These are phyloP conservation scores for Hibiscus tridactylites DNA, from an alignment of 345 rosid genomes.

Conservation along the genomic window DNA sequence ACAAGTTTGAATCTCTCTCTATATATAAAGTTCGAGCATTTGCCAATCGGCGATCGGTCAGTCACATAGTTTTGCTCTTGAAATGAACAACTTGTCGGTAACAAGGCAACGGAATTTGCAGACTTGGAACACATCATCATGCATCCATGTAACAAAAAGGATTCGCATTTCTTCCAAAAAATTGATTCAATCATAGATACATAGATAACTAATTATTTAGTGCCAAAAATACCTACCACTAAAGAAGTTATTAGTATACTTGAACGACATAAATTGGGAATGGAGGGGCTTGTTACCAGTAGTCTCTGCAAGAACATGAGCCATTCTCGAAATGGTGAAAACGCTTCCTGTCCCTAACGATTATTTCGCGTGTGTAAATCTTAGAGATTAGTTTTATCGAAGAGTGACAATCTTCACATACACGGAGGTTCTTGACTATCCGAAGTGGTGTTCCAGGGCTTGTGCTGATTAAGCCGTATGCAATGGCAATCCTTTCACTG, in stretches of 20 bases:
- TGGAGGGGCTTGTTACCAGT: slow-evolving; percentile 3
- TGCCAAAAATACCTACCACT: not conserved
- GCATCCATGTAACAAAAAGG: not conserved
- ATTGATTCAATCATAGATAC: not conserved
- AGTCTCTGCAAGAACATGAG: slow-evolving; percentile 11
- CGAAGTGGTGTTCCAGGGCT: slow-evolving; percentile 25
- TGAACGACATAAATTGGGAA: not conserved
- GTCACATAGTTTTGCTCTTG: no score
- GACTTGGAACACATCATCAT: not conserved
- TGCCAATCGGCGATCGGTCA: no score
- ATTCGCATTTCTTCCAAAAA: slow-evolving; percentile 5
- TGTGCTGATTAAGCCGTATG: slow-evolving; percentile 40
- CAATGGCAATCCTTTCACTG: slow-evolving; percentile 65
- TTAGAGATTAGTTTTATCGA: slow-evolving; percentile 57
- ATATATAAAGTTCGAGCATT: no score
- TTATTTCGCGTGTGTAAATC: slow-evolving; percentile 38
- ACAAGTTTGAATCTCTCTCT: no score
- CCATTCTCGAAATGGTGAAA: slow-evolving; percentile 72
- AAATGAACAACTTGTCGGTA: no score
- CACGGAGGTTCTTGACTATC: slow-evolving; percentile 55
- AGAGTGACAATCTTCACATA: slow-evolving; percentile 70
- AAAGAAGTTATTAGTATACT: not conserved
- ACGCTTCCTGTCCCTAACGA: slow-evolving; percentile 55
- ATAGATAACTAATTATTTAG: not conserved
- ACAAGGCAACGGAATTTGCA: not conserved